Conservation (phyloP, 768 basidiomycete genomes). For the Mycena metata region DNA sequence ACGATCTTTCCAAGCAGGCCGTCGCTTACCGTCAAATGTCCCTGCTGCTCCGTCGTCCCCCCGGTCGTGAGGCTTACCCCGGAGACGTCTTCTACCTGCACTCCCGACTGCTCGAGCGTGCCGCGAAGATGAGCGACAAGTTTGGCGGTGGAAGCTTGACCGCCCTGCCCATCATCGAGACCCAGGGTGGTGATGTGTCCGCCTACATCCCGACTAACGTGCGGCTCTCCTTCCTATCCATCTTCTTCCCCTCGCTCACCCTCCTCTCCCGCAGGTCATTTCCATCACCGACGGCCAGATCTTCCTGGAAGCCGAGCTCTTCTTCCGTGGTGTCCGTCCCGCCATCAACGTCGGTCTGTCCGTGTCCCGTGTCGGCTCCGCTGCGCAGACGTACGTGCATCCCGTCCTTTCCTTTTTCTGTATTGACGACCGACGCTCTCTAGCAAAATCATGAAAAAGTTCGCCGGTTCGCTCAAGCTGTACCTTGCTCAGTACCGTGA, state of each 20-base stretch:
- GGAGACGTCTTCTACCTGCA: constrained; percentile 99
- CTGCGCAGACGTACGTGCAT: constrained; percentile 93
- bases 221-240: constrained; percentile 43
- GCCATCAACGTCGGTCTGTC: constrained; percentile 99
- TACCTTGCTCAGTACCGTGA: constrained; percentile 99
- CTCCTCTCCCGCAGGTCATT: constrained; percentile 77
- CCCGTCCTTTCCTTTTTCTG: background rate
- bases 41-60: constrained; percentile 98
- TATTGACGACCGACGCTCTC: constrained; percentile 8
- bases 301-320: constrained; percentile 99
- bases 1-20: constrained; percentile 99
- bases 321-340: constrained; percentile 99
- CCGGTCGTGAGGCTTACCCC: constrained; percentile 99
- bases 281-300: constrained; percentile 99
- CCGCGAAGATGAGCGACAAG: constrained; percentile 99
- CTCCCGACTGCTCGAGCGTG: constrained; percentile 99
- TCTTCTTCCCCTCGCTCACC: constrained; percentile 3
- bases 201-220: constrained; percentile 98
- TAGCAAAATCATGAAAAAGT: constrained; percentile 99
- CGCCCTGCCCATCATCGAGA: constrained; percentile 99
- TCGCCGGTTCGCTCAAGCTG: constrained; percentile 98
- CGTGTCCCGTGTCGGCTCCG: constrained; percentile 99
- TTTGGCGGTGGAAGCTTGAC: constrained; percentile 99
- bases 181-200: constrained; percentile 99
- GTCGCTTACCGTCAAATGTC: constrained; percentile 99